Percentiles rank a stretch among this genome's conserved stretches.
These are phyloP conservation scores for Mycena floridula DNA, from an alignment of 768 basidiomycete species.

Conservation along the genomic window DNA sequence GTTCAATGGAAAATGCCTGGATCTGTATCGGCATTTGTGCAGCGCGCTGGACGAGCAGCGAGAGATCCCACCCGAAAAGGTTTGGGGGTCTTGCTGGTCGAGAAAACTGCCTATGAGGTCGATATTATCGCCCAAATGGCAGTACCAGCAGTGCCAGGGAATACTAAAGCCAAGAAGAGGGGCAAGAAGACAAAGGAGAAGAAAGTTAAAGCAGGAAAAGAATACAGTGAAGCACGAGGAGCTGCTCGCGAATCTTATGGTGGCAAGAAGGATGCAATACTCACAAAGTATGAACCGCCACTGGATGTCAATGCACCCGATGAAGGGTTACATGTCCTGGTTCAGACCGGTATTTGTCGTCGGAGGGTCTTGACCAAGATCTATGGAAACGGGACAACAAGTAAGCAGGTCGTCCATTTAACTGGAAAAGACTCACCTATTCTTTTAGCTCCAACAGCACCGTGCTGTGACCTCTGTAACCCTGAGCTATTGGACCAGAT, in stretches of 20 bases:
- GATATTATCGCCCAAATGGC: background rate
- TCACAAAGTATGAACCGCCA: background rate
- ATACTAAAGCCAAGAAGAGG: background rate
- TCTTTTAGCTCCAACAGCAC: background rate
- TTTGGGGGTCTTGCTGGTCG: background rate
- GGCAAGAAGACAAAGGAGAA: no score
- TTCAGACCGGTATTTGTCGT: background rate
- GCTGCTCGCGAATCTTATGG: background rate
- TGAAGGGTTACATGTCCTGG: background rate
- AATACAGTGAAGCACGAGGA: background rate
- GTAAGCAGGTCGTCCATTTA: background rate
- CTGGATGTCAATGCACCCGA: background rate
- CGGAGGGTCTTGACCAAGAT: background rate
- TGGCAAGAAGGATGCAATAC: background rate
- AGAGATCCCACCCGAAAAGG: background rate
- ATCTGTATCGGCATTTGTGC: conserved; percentile 14
- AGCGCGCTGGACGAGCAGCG: conserved; percentile 13
- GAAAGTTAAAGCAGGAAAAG: no score
- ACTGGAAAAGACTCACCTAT: background rate
- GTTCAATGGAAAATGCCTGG: conserved; percentile 15
- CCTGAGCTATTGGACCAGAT: background rate
- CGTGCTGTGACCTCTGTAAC: background rate
- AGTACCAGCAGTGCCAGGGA: background rate
- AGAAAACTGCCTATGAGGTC: background rate
- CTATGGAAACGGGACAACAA: background rate